Evolutionary conservation across 2,329 filamentous ascomycete genomes (phyloP), one percentile per base, ranked within the genome.

Genomic region (Penicillium sp.): DNA sequence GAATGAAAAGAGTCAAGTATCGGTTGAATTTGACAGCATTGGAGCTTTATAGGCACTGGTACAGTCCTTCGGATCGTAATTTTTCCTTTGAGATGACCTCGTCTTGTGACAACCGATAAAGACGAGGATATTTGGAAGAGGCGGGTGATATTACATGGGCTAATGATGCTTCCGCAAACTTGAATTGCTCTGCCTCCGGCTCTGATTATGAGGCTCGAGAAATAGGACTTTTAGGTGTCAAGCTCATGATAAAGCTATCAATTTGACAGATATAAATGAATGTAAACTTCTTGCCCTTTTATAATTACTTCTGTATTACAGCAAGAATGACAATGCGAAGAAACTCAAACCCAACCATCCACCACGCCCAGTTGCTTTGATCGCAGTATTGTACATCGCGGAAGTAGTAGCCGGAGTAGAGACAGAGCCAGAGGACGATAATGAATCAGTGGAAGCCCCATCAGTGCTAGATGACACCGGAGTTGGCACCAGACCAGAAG

Each of bases 141-240:
- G 96, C 91, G 5, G 91, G 79, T 55, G 84, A 81, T 57, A 93
- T 86, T 67, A 90, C 86, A 70, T 90, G 84, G 19, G 91, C 93
- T 61, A 87, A 78, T 26, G 83, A 80, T 71, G 93, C 87, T 19
- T 93, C 77, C 63, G 88, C 85, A n/a, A 87, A 81, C 68, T 81
- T 74, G 43, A 77, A 77, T 6, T 74, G 65, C 3, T 49, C 16
- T 33, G 65, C 58, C 27, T 49, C 35, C 26, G 41, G 57, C 33
- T 53, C 48, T 47, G 48, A 55, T 31, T 50, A 49, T 45, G 14
- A 58, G 55, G 10, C 66, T 65, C 29, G 47, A 65, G 65, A 11
- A 68, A 68, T 22, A 55, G 59, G 11, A 41, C n/a, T 19, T 19
- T 41, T 41, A 41, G 9, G n/a, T 21, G 21, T 41, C 19, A 10